phyloP scores from a whole-genome alignment of 2,329 filamentous ascomycete species.

The Fusarium nodosum region DNA sequence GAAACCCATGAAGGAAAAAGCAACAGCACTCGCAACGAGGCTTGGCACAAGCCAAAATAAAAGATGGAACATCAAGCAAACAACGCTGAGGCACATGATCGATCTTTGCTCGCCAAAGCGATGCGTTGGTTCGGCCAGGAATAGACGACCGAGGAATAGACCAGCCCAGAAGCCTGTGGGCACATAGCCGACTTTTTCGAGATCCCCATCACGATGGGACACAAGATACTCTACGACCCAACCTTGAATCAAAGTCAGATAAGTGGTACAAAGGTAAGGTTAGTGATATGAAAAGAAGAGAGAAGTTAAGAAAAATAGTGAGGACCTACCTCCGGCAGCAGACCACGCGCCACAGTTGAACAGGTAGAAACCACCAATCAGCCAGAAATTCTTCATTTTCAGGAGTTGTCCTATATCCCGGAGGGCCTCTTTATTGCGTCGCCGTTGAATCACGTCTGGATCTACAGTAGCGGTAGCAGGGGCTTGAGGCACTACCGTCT shows the following conservation, averaged over 20 bases:
- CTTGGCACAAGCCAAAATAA: constrained; percentile 1
- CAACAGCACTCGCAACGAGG: background rate
- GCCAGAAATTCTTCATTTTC: background rate
- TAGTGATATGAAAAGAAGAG: too few species aligned
- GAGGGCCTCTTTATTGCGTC: background rate
- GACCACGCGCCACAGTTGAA: constrained; percentile 2
- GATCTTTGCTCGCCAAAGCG: background rate
- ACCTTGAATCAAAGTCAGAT: background rate
- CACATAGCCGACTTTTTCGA: background rate
- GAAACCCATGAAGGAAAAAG: background rate
- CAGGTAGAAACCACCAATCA: background rate
- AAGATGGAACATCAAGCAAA: background rate
- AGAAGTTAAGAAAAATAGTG: too few species aligned
- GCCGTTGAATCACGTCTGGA: background rate
- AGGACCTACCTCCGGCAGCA: background rate
- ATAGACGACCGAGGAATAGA: background rate
- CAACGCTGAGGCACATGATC: background rate
- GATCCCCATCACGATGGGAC: background rate
- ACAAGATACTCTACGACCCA: constrained; percentile 2
- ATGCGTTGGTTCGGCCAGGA: background rate
- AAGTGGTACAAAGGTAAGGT: too few species aligned
- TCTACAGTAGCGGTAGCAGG: background rate
- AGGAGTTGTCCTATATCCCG: background rate
- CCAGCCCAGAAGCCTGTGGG: background rate
- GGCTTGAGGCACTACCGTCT: too few species aligned